Conservation (phyloP, 106 monocot species). For the Acorus gramineus region DNA sequence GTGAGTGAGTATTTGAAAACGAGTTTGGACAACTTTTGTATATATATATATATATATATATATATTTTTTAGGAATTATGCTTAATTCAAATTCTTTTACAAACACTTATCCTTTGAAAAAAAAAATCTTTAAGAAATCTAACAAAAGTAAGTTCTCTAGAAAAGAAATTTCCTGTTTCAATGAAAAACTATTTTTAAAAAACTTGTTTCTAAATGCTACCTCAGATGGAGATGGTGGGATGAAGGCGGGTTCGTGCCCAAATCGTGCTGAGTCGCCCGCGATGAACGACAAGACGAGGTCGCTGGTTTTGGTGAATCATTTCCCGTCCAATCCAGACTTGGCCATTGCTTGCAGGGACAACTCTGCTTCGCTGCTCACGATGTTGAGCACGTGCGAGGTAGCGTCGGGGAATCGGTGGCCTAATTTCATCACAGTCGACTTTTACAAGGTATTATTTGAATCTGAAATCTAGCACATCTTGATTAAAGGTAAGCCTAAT, state of each 20-base stretch:
- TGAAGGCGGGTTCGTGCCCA: constrained; percentile 42
- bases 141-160: too few species aligned
- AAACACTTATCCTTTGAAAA: too few species aligned
- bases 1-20: constrained; percentile 22
- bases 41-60: too few species aligned
- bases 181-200: not conserved
- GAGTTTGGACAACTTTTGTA: not conserved
- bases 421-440: constrained; percentile 75
- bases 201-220: not conserved
- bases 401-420: constrained; percentile 52
- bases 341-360: constrained; percentile 30
- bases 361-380: constrained; percentile 41
- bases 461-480: not conserved
- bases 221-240: constrained; percentile 70
- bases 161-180: too few species aligned
- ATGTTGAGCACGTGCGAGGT: constrained; percentile 52
- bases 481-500: not conserved
- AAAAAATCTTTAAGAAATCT: too few species aligned
- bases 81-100: not conserved
- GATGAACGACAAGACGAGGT: constrained; percentile 43
- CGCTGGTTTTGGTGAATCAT: constrained; percentile 61
- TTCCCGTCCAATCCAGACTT: constrained; percentile 45
- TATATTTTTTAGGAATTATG: not conserved
- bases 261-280: constrained; percentile 59
- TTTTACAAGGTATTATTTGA: constrained; percentile 56